Conservation (phyloP, 208 protist species). For the Leishmania gerbilli region DNA sequence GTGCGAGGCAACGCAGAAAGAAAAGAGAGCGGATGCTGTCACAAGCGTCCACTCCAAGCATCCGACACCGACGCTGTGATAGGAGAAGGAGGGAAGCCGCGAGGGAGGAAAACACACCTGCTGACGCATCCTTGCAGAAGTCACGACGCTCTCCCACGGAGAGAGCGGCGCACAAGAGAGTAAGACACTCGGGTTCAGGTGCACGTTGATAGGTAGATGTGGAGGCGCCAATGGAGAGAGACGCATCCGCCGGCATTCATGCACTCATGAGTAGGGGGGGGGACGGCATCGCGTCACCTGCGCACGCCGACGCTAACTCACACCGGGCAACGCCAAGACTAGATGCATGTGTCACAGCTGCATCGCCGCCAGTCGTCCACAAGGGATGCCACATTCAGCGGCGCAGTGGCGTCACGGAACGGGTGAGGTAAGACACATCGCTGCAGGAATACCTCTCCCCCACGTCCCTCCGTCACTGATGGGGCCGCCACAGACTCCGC, state of each 20-base stretch:
- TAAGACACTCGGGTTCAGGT: neutral
- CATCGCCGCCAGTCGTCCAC: neutral
- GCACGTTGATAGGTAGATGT: neutral
- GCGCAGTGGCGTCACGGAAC: neutral
- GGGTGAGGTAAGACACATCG: neutral
- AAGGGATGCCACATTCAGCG: neutral
- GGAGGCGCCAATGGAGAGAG: neutral
- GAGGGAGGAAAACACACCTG: neutral
- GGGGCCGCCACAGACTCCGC: neutral
- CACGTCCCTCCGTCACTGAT: neutral
- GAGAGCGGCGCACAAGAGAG: neutral
- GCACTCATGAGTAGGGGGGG: neutral
- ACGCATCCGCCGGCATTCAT: neutral
- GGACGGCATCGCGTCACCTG: neutral
- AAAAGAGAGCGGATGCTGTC: neutral
- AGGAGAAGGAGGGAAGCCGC: neutral
- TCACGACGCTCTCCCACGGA: neutral
- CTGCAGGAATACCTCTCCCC: neutral
- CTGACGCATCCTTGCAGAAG: neutral
- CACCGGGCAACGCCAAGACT: neutral
- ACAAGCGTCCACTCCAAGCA: neutral
- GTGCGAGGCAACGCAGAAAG: neutral
- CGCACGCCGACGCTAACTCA: neutral
- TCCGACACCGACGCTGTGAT: neutral
- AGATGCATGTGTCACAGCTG: neutral